These are phyloP conservation scores for Brassica incana DNA, from an alignment of 345 rosid species.

Conservation along the genomic window DNA sequence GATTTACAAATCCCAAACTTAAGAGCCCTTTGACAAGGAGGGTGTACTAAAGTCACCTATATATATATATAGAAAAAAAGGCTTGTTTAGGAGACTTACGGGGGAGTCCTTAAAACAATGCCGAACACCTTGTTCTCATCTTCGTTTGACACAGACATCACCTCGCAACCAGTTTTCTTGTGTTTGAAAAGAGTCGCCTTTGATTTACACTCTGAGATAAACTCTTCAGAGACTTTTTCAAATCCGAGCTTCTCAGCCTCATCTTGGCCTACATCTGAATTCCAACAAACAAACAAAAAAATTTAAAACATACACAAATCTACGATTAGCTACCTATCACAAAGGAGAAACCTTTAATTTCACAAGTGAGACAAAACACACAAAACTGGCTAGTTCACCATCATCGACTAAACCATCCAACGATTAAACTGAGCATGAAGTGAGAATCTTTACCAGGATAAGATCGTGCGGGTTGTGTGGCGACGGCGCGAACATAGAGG, in stretches of 20 bases:
- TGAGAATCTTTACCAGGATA: conserved; percentile 52
- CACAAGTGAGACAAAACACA: conserved; percentile 5
- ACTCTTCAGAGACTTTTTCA: conserved; percentile 80
- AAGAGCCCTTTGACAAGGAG: not conserved
- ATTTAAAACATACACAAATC: not conserved
- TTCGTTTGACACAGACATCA: conserved; percentile 87
- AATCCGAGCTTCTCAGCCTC: conserved; percentile 81
- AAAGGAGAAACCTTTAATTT: not conserved
- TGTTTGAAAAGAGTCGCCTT: conserved; percentile 78
- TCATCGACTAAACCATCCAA: not conserved
- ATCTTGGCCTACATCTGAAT: conserved; percentile 52
- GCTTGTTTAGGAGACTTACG: conserved; percentile 49
- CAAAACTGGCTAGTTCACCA: not conserved
- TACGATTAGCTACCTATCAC: not conserved
- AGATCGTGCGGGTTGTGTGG: conserved; percentile 57
- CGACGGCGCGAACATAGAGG: conserved; percentile 62
- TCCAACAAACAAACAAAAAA: not conserved
- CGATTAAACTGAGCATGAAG: not conserved
- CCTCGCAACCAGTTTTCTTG: conserved; percentile 88
- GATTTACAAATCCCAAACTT: not conserved
- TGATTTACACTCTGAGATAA: conserved; percentile 90
- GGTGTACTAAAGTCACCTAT: not conserved
- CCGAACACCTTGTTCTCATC: conserved; percentile 93
- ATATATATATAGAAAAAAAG: not conserved
- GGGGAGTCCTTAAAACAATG: conserved; percentile 84